Evolutionary conservation across 1,139 yeast genomes (phyloP), one percentile per base, ranked within the genome.

Genomic region (Arxiozyma slooffiae): DNA sequence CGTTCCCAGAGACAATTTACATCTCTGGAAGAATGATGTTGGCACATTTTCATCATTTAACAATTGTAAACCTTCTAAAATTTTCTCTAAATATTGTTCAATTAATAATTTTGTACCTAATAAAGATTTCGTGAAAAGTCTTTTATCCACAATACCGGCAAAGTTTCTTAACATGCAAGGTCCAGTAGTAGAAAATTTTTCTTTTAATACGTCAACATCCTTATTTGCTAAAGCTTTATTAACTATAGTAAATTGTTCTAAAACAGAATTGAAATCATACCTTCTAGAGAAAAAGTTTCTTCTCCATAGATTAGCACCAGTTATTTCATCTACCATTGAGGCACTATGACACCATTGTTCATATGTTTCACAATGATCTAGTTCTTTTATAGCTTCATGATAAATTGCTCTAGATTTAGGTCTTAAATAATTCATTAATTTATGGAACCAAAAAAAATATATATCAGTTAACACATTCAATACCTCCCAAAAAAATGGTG

Each of bases 21-120:
- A 87, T 63, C 92, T 95, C 63, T 86, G 95, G 67, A 88, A 90
- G 63, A 89, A 88, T 58, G 89, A 88, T 46, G 87, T 73, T 52
- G 86, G 85, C 18, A 81, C 71, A 60, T 83, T 64, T 16, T 64
- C 62, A 4, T 59, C 53, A 42, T 74, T 73, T 40, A 79, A 57
- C 39, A 71, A 80, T 50, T 81, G 79, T 51, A 92, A 72, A 56
- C 95, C 84, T 44, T 74, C 76, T 36, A 86, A 69, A 1, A 88
- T 90, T 62, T 87, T 95, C 45, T 78, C 74, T 40, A 89, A 78
- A 62, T 90, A 90, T 54, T 87, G 95, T 65, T 92, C 97, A 54
- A 92, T 90, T 55, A 88, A 74, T 49, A 79, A 71, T 68, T 92
- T 92, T 0, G 97, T 90, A 1, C 98, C 97, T 56, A 85, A 74